Evolutionary conservation across 805 yeast species (phyloP).

Genomic region (Zygosaccharomyces gambellarensis): DNA sequence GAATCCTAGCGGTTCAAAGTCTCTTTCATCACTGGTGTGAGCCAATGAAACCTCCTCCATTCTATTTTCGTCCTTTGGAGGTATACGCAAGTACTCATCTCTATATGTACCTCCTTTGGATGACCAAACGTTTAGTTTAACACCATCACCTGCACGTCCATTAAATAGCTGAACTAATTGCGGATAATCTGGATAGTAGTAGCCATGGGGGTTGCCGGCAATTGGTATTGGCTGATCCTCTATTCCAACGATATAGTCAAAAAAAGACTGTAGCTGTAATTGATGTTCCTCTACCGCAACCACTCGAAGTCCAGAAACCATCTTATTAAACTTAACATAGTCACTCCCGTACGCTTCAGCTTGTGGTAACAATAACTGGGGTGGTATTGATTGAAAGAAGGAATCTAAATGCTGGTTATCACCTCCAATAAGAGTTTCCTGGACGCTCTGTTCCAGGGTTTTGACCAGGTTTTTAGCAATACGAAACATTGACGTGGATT

Average conservation of each 20-base stretch:
- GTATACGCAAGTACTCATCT: constrained; percentile 33
- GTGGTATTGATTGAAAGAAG: constrained; percentile 36
- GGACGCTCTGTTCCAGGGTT: constrained; percentile 44
- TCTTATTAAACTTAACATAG: constrained; percentile 26
- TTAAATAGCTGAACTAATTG: constrained; percentile 30
- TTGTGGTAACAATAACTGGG: constrained; percentile 28
- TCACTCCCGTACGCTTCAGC: background rate
- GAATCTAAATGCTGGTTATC: constrained; percentile 32
- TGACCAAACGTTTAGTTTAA: constrained; percentile 69
- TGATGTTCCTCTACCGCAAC: constrained; percentile 46
- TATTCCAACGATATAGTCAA: constrained; percentile 78
- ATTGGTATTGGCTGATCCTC: constrained; percentile 61
- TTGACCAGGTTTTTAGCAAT: constrained; percentile 62
- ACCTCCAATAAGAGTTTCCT: constrained; percentile 37
- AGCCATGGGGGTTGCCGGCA: constrained; percentile 33
- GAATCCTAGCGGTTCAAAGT: constrained; percentile 48
- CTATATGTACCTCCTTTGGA: constrained; percentile 74
- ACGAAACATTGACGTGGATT: constrained; percentile 43
- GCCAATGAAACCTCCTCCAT: constrained; percentile 28
- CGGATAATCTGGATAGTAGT: constrained; percentile 41
- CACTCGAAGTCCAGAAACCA: constrained; percentile 53
- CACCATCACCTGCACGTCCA: constrained; percentile 29
- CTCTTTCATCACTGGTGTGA: constrained; percentile 2
- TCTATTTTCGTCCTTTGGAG: constrained; percentile 30
- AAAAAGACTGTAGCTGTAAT: constrained; percentile 72